These are phyloP conservation scores for Carallia pectinifolia DNA, from an alignment of 345 rosid genomes.

Conservation along the genomic window DNA sequence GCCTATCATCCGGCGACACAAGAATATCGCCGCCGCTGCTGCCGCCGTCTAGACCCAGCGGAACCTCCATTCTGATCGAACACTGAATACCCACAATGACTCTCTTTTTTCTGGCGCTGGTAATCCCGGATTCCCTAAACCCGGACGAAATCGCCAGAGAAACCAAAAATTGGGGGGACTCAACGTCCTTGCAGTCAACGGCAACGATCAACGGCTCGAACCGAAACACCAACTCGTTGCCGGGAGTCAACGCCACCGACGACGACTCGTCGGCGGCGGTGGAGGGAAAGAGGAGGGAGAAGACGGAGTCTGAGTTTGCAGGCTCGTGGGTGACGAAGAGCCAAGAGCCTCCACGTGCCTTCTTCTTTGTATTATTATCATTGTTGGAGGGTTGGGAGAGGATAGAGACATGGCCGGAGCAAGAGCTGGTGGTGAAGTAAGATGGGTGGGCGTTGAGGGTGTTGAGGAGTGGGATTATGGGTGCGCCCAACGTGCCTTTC, in stretches of 20 bases:
- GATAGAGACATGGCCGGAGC: slow-evolving; percentile 91
- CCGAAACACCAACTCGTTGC: slow-evolving; percentile 37
- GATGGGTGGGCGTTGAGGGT: slow-evolving; percentile 64
- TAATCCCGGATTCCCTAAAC: slow-evolving; percentile 83
- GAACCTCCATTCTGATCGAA: slow-evolving; percentile 85
- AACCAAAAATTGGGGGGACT: no score
- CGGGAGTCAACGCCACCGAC: neutral
- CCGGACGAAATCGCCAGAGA: slow-evolving; percentile 33
- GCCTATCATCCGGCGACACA: slow-evolving; percentile 31
- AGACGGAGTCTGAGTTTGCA: slow-evolving; percentile 46
- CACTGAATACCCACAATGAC: slow-evolving; percentile 79
- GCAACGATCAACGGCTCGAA: no score
- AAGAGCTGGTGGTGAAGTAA: slow-evolving; percentile 91
- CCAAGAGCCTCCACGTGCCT: slow-evolving; percentile 90
- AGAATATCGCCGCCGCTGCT: slow-evolving; percentile 24
- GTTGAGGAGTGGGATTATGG: slow-evolving; percentile 72
- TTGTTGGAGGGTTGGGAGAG: slow-evolving; percentile 54
- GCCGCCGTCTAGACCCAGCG: slow-evolving; percentile 51
- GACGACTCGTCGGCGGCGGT: neutral
- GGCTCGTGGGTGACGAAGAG: slow-evolving; percentile 69
- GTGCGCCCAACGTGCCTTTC: slow-evolving; percentile 68
- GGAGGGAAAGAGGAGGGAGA: slow-evolving; percentile 54
- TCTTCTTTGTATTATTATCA: slow-evolving; percentile 36
- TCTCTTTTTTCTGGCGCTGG: slow-evolving; percentile 59
- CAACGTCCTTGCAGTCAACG: no score